Percentiles rank a stretch among this genome's conserved stretches.
phyloP scores from a whole-genome alignment of 106 monocot genomes.

The Dendrobium catenatum region DNA sequence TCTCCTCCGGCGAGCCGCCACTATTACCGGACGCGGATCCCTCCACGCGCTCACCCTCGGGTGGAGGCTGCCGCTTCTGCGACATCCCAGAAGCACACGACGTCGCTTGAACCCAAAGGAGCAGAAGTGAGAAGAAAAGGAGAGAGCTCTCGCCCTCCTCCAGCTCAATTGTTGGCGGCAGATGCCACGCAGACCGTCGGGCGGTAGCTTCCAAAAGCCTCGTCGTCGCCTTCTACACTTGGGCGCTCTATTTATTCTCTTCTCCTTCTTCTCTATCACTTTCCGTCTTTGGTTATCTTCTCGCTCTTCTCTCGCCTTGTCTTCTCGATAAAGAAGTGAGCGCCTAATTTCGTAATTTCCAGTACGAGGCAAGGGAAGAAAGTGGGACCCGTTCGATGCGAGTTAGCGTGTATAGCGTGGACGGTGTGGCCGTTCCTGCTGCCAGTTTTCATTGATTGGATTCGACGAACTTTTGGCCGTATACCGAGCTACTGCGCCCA shows the following conservation, averaged over 20 bases:
- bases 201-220: background rate
- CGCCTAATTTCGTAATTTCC: background rate
- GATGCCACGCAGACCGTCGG: background rate
- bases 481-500: too few relatives aligned
- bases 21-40: constrained; percentile 3
- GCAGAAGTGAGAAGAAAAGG: background rate
- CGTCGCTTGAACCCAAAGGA: background rate
- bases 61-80: constrained; percentile 28
- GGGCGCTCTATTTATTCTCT: background rate
- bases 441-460: background rate
- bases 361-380: background rate
- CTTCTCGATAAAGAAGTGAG: background rate
- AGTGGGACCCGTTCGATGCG: background rate
- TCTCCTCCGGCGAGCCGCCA: constrained; percentile 11
- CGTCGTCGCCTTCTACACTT: background rate
- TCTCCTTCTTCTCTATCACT: background rate
- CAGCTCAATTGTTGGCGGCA: background rate
- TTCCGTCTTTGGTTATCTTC: background rate
- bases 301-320: background rate
- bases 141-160: background rate
- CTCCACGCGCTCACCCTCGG: constrained; percentile 8
- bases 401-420: background rate
- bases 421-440: background rate
- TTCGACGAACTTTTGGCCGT: background rate
- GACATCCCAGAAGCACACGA: constrained; percentile 16